These are phyloP conservation scores for Capronia epimyces DNA, from an alignment of 2,329 filamentous ascomycete species.

Conservation along the genomic window DNA sequence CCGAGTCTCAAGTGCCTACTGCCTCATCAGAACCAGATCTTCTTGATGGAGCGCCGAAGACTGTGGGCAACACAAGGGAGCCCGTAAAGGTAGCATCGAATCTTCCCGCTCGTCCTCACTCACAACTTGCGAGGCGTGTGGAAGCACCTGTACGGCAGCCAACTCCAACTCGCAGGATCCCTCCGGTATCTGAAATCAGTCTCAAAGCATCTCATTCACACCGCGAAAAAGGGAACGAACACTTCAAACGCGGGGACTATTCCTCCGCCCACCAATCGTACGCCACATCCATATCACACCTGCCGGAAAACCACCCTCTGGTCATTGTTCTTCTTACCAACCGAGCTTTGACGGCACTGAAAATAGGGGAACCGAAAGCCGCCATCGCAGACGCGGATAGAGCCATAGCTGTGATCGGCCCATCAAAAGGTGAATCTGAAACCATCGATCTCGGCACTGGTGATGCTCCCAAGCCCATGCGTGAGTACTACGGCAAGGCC, in stretches of 20 bases:
- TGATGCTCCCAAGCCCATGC: constrained; percentile 75
- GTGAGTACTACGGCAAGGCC: constrained; percentile 87
- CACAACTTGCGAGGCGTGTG: constrained; percentile 13
- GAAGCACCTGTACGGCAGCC: constrained; percentile 31
- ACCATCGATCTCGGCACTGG: constrained; percentile 61
- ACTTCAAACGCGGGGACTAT: constrained; percentile 93
- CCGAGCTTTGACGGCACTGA: constrained; percentile 80
- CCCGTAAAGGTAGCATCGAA: constrained; percentile 34
- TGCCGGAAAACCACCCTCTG: constrained; percentile 75
- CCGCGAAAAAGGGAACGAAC: constrained; percentile 72
- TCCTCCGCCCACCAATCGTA: constrained; percentile 79
- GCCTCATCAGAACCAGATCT: constrained; percentile 55
- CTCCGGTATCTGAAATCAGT: constrained; percentile 61
- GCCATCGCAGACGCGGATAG: constrained; percentile 79
- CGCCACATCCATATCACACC: constrained; percentile 64
- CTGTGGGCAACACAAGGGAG: constrained; percentile 27
- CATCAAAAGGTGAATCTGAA: constrained; percentile 72
- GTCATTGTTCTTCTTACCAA: constrained; percentile 88
- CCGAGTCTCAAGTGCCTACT: constrained; percentile 43
- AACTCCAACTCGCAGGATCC: constrained; percentile 48
- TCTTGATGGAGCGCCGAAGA: constrained; percentile 47
- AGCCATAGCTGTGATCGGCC: constrained; percentile 73
- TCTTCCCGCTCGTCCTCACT: constrained; percentile 32
- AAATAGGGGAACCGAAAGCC: constrained; percentile 84
- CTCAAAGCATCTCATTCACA: constrained; percentile 72